phyloP scores from a whole-genome alignment of 2,329 filamentous ascomycete species.

The Gyromitra esculenta region DNA sequence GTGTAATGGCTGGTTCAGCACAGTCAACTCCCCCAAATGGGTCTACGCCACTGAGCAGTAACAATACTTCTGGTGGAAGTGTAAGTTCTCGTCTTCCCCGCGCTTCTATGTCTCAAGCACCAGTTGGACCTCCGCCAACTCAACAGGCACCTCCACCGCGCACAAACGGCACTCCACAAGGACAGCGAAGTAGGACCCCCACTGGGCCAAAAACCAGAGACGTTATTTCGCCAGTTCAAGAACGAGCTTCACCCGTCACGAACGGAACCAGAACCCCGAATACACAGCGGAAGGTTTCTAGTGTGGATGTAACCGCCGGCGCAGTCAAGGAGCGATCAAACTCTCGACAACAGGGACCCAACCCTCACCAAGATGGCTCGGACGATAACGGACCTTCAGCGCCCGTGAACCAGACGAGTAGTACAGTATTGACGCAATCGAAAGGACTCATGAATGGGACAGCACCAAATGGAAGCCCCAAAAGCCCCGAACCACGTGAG shows the following conservation, averaged over 20 bases:
- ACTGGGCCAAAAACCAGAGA: constrained; percentile 56
- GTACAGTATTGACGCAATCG: constrained; percentile 1
- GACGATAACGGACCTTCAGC: constrained; percentile 42
- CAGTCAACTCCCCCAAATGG: constrained; percentile 33
- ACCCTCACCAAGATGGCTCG: constrained; percentile 37
- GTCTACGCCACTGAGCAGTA: constrained; percentile 46
- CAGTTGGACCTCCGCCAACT: constrained; percentile 72
- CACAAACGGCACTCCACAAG: constrained; percentile 50
- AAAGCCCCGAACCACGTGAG: constrained; percentile 2
- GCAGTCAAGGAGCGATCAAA: constrained; percentile 54
- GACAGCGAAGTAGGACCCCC: constrained; percentile 54
- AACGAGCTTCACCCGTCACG: constrained; percentile 26
- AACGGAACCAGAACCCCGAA: constrained; percentile 50
- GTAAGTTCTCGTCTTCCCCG: constrained; percentile 68
- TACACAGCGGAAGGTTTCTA: constrained; percentile 38
- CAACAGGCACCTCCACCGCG: constrained; percentile 67
- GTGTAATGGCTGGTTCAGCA: constrained; percentile 36
- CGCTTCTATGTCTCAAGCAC: constrained; percentile 69
- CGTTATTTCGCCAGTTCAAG: constrained; percentile 48
- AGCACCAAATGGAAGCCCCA: constrained; percentile 15
- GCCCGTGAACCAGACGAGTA: constrained; percentile 18
- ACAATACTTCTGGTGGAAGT: constrained; percentile 56
- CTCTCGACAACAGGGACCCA: constrained; percentile 55
- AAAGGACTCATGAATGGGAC: constrained; percentile 37
- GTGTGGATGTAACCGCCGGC: constrained; percentile 23